phyloP scores from a whole-genome alignment of 768 basidiomycete species.

The Suillus clintonianus region DNA sequence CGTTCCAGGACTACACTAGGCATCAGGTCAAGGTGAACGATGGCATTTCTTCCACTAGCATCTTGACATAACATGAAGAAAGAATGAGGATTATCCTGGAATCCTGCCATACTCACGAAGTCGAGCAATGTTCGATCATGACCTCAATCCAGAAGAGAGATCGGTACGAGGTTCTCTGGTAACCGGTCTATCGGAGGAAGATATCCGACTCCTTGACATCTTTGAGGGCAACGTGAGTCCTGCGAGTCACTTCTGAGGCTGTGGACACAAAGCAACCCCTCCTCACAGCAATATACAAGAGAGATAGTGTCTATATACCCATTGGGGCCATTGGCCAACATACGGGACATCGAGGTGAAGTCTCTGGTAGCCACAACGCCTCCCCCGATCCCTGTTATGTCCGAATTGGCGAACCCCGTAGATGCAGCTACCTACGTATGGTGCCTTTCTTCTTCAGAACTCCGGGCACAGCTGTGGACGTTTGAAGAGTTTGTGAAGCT shows the following conservation, averaged over 20 bases:
- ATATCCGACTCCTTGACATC: constrained; percentile 68
- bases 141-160: constrained; percentile 60
- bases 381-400: constrained; percentile 40
- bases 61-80: constrained; percentile 7
- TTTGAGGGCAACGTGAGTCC: constrained; percentile 79
- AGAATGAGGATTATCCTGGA: constrained; percentile 83
- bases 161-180: constrained; percentile 82
- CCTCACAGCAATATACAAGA: constrained; percentile 70
- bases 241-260: neutral
- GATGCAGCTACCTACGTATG: constrained; percentile 79
- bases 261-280: neutral
- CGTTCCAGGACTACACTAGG: constrained; percentile 69
- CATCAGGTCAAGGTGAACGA: constrained; percentile 68
- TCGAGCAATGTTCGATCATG: constrained; percentile 45
- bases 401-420: constrained; percentile 37
- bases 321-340: constrained; percentile 44
- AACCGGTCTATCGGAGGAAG: constrained; percentile 61
- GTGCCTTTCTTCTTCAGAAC: constrained; percentile 36
- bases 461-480: constrained; percentile 72
- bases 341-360: constrained; percentile 30
- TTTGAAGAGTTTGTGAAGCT: constrained; percentile 79
- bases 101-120: constrained; percentile 63
- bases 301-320: constrained; percentile 55
- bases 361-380: constrained; percentile 43
- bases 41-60: neutral